phyloP scores from a whole-genome alignment of 1,284 basidiomycete genomes.

The Sanghuangporus weigelae region DNA sequence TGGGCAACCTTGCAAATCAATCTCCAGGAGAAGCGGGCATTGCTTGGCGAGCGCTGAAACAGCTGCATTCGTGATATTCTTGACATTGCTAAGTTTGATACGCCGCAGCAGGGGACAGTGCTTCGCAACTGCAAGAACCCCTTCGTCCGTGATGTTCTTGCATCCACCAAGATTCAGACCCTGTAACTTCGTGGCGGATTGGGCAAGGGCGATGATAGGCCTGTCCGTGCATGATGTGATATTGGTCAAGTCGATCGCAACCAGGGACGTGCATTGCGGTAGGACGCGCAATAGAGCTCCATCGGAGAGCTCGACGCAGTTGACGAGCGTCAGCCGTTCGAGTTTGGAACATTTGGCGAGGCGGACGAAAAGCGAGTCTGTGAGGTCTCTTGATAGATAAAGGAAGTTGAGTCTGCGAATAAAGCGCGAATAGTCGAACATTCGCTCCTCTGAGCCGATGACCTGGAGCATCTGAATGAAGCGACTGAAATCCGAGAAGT shows the following conservation, averaged over 20 bases:
- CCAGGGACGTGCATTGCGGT: slow-evolving; percentile 66
- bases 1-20: slow-evolving; percentile 86
- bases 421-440: slow-evolving; percentile 86
- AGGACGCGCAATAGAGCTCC: slow-evolving; percentile 67
- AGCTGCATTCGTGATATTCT: slow-evolving; percentile 74
- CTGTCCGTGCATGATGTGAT: slow-evolving; percentile 66
- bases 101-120: slow-evolving; percentile 77
- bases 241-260: slow-evolving; percentile 86
- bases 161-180: slow-evolving; percentile 92
- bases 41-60: slow-evolving; percentile 75
- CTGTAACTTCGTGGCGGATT: slow-evolving; percentile 73
- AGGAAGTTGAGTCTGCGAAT: slow-evolving; percentile 91
- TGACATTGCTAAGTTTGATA: slow-evolving; percentile 82
- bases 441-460: slow-evolving; percentile 55
- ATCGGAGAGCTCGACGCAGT: slow-evolving; percentile 72
- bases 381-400: slow-evolving; percentile 65
- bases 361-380: slow-evolving; percentile 73
- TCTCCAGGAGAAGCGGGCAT: slow-evolving; percentile 88
- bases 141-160: slow-evolving; percentile 74
- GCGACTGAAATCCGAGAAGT: slow-evolving; percentile 64
- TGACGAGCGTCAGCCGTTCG: slow-evolving; percentile 89
- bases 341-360: slow-evolving; percentile 78
- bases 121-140: slow-evolving; percentile 71
- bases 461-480: slow-evolving; percentile 76
- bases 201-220: slow-evolving; percentile 68